These are phyloP conservation scores for Trametes villosa DNA, from an alignment of 768 basidiomycete species.

Conservation along the genomic window DNA sequence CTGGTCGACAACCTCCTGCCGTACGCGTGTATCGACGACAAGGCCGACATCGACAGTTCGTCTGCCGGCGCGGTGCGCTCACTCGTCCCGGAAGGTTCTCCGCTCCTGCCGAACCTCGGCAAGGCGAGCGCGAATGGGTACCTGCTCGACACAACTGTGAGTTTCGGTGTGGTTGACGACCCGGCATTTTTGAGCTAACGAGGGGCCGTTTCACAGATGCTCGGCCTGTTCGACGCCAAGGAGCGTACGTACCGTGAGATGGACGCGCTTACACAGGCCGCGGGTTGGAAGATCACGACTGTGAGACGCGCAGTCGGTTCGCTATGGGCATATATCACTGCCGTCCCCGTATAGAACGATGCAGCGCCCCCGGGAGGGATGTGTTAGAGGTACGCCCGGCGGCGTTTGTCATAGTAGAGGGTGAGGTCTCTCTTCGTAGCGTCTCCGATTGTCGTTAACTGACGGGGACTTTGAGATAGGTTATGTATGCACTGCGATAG, in stretches of 20 bases:
- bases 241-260: conserved; percentile 69
- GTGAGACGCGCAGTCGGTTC: conserved; percentile 46
- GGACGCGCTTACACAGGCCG: conserved; percentile 52
- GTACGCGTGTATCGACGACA: conserved; percentile 14
- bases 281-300: conserved; percentile 65
- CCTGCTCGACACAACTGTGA: conserved; percentile 21
- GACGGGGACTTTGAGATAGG: too few relatives aligned
- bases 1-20: conserved; percentile 17
- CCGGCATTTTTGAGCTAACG: too few relatives aligned
- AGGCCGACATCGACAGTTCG: neutral
- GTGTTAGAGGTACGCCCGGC: too few relatives aligned
- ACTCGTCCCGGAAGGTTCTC: conserved; percentile 10
- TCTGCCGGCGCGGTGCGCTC: conserved; percentile 11
- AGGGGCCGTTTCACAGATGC: conserved; percentile 53
- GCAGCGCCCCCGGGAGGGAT: too few relatives aligned
- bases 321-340: conserved; percentile 19
- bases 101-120: conserved; percentile 22
- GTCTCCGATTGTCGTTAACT: too few relatives aligned
- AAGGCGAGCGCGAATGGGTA: conserved; percentile 46
- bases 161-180: neutral
- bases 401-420: too few relatives aligned
- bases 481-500: too few relatives aligned
- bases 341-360: conserved; percentile 2
- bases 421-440: too few relatives aligned
- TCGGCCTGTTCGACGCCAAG: conserved; percentile 63